These are phyloP conservation scores for Notholithocarpus densiflorus DNA, from an alignment of 306 rosid species.

Conservation along the genomic window DNA sequence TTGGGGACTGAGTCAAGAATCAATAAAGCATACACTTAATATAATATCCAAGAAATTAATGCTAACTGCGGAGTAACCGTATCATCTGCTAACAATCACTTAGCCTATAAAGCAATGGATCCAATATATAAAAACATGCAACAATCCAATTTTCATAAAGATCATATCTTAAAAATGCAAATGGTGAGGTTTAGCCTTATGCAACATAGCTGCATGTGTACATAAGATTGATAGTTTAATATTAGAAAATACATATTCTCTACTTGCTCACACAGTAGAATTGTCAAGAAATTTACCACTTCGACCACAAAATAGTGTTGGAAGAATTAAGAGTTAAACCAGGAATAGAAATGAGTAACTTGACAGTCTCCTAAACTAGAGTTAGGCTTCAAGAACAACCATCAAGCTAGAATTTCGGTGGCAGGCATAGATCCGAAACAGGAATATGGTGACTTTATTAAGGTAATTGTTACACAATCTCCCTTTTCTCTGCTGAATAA, in stretches of 20 bases:
- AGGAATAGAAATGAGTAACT: neutral
- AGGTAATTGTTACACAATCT: slow-evolving; percentile 3
- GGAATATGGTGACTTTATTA: neutral
- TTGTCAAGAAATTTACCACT: neutral
- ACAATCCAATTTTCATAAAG: neutral
- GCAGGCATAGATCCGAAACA: neutral
- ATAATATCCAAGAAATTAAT: neutral
- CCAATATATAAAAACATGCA: neutral
- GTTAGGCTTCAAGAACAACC: neutral
- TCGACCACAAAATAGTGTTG: neutral
- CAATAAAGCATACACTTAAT: neutral
- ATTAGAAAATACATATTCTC: neutral
- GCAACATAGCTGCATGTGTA: neutral
- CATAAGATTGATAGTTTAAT: neutral
- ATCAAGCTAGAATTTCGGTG: neutral
- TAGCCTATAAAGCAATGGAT: neutral
- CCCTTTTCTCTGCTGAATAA: slow-evolving; percentile 7
- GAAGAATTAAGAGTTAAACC: neutral
- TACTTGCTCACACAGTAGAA: neutral
- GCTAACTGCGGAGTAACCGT: neutral
- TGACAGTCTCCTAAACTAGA: neutral
- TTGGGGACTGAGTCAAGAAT: neutral
- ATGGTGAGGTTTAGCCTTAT: neutral
- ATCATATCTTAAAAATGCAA: neutral
- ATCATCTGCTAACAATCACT: neutral